A percentile compares a stretch with the other conserved stretches of the same genome.
Evolutionary conservation across 1,284 basidiomycete species (phyloP).

Genomic region (Rhizopogon parksii): DNA sequence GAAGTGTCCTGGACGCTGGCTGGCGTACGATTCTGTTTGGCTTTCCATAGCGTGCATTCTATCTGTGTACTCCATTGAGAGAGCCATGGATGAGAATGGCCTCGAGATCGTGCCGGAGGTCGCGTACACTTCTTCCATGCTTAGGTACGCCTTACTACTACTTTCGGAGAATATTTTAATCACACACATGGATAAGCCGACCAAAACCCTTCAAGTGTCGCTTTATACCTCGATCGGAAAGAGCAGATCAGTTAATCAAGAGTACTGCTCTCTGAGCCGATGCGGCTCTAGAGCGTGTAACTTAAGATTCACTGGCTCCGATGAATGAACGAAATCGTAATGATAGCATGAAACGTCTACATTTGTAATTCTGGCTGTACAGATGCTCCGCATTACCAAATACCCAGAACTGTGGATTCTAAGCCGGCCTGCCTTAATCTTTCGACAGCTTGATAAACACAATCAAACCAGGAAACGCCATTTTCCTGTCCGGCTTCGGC

Average conservation of each 20-base stretch:
- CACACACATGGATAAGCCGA: slow-evolving; percentile 29
- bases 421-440: slow-evolving; percentile 11
- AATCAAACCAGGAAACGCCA: slow-evolving; percentile 15
- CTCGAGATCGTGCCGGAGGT: slow-evolving; percentile 32
- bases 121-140: slow-evolving; percentile 35
- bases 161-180: slow-evolving; percentile 1
- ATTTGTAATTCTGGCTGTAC: not conserved
- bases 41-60: slow-evolving; percentile 41
- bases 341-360: not conserved
- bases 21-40: slow-evolving; percentile 43
- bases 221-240: slow-evolving; percentile 34
- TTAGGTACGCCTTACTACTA: slow-evolving; percentile 32
- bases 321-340: not conserved
- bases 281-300: not conserved
- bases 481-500: slow-evolving; percentile 9
- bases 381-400: slow-evolving; percentile 32
- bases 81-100: slow-evolving; percentile 36
- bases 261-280: slow-evolving; percentile 3
- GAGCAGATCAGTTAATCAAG: slow-evolving; percentile 19
- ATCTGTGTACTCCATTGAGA: slow-evolving; percentile 36
- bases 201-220: slow-evolving; percentile 39
- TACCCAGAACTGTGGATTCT: slow-evolving; percentile 32
- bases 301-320: not conserved
- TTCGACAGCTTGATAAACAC: slow-evolving; percentile 15
- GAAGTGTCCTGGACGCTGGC: slow-evolving; percentile 40